A percentile compares a stretch with the other conserved stretches of the same genome.
Conservation (phyloP, 192 early-diverging fungal genomes). For the Chytriomyces sp. region DNA sequence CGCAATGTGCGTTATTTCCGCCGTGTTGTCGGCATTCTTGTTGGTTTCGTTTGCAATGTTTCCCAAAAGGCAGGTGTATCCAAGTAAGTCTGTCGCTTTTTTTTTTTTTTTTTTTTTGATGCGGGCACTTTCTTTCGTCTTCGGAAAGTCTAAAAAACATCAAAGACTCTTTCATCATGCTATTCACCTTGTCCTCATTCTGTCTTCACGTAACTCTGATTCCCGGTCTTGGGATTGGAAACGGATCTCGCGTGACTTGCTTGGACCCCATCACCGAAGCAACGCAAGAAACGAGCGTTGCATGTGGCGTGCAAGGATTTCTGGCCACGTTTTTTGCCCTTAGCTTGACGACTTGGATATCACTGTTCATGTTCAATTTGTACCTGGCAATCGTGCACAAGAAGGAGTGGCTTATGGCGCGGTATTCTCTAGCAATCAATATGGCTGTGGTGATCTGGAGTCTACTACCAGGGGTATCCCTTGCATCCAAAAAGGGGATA, state of each 20-base stretch:
- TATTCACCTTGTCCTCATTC: background rate
- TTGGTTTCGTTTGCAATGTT: conserved; percentile 13
- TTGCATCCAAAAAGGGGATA: background rate
- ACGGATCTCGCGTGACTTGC: conserved; percentile 2
- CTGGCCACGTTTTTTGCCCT: background rate
- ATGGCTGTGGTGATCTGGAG: background rate
- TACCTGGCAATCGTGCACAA: conserved; percentile 8
- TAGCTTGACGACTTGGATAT: background rate
- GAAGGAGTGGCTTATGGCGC: conserved; percentile 15
- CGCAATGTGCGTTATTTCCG: background rate
- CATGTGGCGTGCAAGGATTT: conserved; percentile 12
- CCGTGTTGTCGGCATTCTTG: background rate
- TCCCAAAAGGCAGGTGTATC: conserved; percentile 9
- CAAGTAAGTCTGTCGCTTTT: background rate
- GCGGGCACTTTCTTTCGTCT: too few species aligned
- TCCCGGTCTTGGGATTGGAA: background rate
- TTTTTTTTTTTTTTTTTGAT: too few species aligned
- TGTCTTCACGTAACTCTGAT: background rate
- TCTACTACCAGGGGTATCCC: background rate
- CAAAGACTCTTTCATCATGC: too few species aligned
- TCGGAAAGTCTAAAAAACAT: too few species aligned
- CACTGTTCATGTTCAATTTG: conserved; percentile 6
- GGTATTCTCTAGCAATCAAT: background rate
- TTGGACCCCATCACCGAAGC: conserved; percentile 17
- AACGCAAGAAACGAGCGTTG: background rate